These are phyloP conservation scores for Pythium aquatile DNA, from an alignment of 352 stramenopile genomes.

Conservation along the genomic window DNA sequence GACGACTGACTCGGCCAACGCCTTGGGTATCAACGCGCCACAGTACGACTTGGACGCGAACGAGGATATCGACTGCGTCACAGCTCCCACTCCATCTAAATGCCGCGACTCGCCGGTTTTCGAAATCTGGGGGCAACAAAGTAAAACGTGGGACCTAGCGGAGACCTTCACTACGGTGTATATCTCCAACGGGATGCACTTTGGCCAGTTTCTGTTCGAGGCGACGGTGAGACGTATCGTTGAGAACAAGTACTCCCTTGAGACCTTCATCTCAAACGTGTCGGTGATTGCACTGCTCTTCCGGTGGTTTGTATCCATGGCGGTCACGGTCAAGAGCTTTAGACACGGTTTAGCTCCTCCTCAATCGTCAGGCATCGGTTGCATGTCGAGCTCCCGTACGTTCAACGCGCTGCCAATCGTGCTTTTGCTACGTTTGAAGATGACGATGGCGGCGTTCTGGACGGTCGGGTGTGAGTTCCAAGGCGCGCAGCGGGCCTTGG, in stretches of 20 bases:
- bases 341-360: slow-evolving; percentile 8
- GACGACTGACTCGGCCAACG: slow-evolving; percentile 1
- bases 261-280: slow-evolving; percentile 37
- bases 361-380: slow-evolving; percentile 24
- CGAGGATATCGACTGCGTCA: slow-evolving; percentile 12
- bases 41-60: slow-evolving; percentile 24
- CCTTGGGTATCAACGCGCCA: slow-evolving; percentile 10
- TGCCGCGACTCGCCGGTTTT: slow-evolving; percentile 12
- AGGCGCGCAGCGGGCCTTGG: slow-evolving; percentile 32
- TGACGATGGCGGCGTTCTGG: slow-evolving; percentile 28
- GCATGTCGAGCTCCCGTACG: slow-evolving; percentile 20
- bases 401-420: slow-evolving; percentile 30
- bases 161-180: slow-evolving; percentile 1
- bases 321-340: slow-evolving; percentile 13
- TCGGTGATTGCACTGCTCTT: slow-evolving; percentile 31
- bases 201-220: slow-evolving; percentile 33
- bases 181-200: slow-evolving; percentile 29
- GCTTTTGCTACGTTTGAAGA: slow-evolving; percentile 27
- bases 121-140: slow-evolving; percentile 18
- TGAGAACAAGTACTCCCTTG: slow-evolving; percentile 31
- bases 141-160: background rate
- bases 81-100: background rate
- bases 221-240: background rate
- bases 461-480: slow-evolving; percentile 35
- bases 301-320: slow-evolving; percentile 33